Base-by-base conservation (phyloP, 2,329 filamentous ascomycete genomes). In the Helotiales sp. region DNA sequence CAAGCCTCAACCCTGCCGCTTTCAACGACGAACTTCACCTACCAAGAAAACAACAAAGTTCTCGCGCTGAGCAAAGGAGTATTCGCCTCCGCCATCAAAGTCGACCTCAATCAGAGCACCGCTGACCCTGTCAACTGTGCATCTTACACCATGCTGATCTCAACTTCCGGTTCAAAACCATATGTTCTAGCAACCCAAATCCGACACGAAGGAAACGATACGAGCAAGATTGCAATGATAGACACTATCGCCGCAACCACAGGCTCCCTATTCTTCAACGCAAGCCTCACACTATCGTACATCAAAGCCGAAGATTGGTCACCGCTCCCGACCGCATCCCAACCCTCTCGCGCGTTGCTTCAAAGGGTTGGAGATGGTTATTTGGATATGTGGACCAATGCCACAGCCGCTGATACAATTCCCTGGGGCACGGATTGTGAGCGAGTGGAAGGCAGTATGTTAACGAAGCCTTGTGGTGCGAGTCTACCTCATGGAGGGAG, bases 361-460 rank as follows among this genome's bases (percentile, higher is more conserved):
- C 55, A 58, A 42, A 49, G 50, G 3, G 54, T 47, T 6, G 60
- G 57, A 10, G 57, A 62, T 30, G 60, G 50, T 0, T 62, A 62
- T 50, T 48, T 62, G 2, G 60, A 62, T 49, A 62, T 62, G 60
- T 62, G 60, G 60, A 58, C 60, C 1, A 48, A 62, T 54, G 30
- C 25, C 1, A 57, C 49, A 17, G 60, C 60, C 1, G 54, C 57
- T 0, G 57, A 59, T 47, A 33, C 47, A 1, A 59, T 59, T n/a
- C 48, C 60, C 2, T 62, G 60, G 57, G 60, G 60, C 13, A 59
- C 57, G 13, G 15, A 57, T 10, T 62, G 54, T 29, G 60, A 62
- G 36, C 46, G 54, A 17, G 57, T 59, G 38, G 60, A 62, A 38
- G 60, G 60, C 5, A 48, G 29, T 22, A 46, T 24, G 29, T 47